Evolutionary conservation across 2,329 filamentous ascomycete genomes (phyloP), one percentile per base, ranked within the genome.

Genomic region (Pestalotiopsis sp.): DNA sequence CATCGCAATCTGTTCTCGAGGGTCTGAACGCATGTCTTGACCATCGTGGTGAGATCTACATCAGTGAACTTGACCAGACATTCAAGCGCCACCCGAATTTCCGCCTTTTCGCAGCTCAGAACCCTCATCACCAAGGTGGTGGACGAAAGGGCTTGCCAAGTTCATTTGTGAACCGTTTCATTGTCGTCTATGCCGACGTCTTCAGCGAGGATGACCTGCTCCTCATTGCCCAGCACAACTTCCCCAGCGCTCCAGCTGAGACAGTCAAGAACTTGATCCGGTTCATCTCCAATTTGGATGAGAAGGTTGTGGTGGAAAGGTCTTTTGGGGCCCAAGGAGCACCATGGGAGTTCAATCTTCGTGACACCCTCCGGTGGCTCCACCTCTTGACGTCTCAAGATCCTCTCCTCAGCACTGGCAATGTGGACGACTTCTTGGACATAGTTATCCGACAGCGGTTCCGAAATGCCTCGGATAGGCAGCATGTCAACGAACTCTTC

Each of bases 151-250:
- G 96, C 52, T 84, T 99, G 45, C 96, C 96, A 1, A 93, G 92
- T 68, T 98, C 96, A 1, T 99, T 99, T 76, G 96, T 99, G 71
- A 98, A 99, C 79, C 92, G 97, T 60, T 99, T 99, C 79, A 96
- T 97, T 49, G 95, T 99, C 20, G 97, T 99, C 0, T 98, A 98
- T 80, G 94, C 96, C 68, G 96, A 99, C 76, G 88, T 94, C 4
- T 96, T 99, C 78, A 92, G 88, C 17, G 86, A 92, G 31, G 87
- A 93, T 39, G 96, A 99, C 82, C 82, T 99, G 69, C 87, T 91
- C 69, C 83, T 92, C 61, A 98, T 99, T 71, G 97, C 94, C 61
- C 85, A 87, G 31, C 92, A 92, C 73, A 90, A 93, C 70, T 98
- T 93, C 76, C 91, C 93, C 0, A 78, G 82, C 1, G 86, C 95